Percentiles rank a stretch among this genome's conserved stretches.
Conservation (phyloP, 306 rosid genomes). For the Betula pendula region DNA sequence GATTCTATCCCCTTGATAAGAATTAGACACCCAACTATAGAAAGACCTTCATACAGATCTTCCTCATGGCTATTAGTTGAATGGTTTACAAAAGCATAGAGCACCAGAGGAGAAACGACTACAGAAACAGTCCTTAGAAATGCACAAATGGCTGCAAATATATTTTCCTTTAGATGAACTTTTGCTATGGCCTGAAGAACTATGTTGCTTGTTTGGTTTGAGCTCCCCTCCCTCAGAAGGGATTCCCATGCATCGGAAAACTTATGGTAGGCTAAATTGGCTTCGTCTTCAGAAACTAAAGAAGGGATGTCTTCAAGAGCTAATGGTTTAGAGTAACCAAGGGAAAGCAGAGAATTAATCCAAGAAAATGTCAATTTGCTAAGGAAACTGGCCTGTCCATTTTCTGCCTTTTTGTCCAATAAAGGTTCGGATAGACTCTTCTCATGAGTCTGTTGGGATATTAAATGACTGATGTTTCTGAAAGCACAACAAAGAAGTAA, state of each 20-base stretch:
- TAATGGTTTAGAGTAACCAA: conserved; percentile 37
- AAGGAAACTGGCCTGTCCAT: conserved; percentile 25
- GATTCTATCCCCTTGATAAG: conserved; percentile 43
- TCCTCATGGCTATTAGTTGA: conserved; percentile 16
- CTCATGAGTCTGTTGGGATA: conserved; percentile 7
- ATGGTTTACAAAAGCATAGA: conserved; percentile 45
- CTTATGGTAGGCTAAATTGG: conserved; percentile 35
- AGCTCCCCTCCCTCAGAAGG: conserved; percentile 18
- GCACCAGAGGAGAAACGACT: conserved; percentile 43
- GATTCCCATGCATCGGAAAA: conserved; percentile 42
- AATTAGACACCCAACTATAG: conserved; percentile 36
- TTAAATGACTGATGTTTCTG: conserved; percentile 14
- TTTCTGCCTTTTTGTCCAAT: conserved; percentile 10
- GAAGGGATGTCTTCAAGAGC: conserved; percentile 41
- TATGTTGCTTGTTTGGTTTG: conserved; percentile 26
- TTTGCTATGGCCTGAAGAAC: conserved; percentile 30
- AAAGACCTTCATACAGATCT: conserved; percentile 28
- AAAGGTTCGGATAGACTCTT: conserved; percentile 36
- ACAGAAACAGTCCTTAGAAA: conserved; percentile 39
- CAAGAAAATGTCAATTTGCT: conserved; percentile 47
- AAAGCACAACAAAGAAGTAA: conserved; percentile 36
- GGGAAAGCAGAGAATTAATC: conserved; percentile 40
- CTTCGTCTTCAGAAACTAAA: conserved; percentile 43
- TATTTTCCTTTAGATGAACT: conserved; percentile 40
- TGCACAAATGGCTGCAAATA: conserved; percentile 31